These are phyloP conservation scores for Lentinula guzmanii DNA, from an alignment of 768 basidiomycete genomes.

Conservation along the genomic window DNA sequence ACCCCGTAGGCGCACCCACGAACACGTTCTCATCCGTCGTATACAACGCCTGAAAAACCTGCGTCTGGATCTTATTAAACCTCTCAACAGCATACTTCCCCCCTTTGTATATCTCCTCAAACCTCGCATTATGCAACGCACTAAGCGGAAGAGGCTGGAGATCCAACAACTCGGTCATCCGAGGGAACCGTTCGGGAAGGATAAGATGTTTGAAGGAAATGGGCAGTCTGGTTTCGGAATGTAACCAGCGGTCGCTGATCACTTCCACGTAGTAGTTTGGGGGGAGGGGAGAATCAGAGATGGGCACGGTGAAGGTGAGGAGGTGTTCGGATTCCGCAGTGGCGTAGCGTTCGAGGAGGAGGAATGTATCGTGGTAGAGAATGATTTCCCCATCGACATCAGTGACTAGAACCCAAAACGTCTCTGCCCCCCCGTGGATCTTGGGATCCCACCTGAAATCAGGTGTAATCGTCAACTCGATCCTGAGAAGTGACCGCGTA, in stretches of 20 bases:
- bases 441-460: slow-evolving; percentile 99
- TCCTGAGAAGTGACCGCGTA: slow-evolving; percentile 85
- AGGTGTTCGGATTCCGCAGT: slow-evolving; percentile 58
- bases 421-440: slow-evolving; percentile 82
- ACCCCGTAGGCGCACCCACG: slow-evolving; percentile 94
- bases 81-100: slow-evolving; percentile 60
- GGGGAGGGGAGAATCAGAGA: slow-evolving; percentile 88
- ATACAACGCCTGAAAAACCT: slow-evolving; percentile 97
- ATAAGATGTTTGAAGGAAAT: slow-evolving; percentile 98
- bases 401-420: slow-evolving; percentile 91
- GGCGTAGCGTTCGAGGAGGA: slow-evolving; percentile 87
- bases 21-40: slow-evolving; percentile 96
- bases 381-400: slow-evolving; percentile 97
- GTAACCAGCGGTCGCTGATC: slow-evolving; percentile 93
- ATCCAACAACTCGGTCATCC: slow-evolving; percentile 87
- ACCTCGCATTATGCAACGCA: slow-evolving; percentile 91
- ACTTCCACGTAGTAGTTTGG: slow-evolving; percentile 98
- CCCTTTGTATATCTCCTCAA: slow-evolving; percentile 67
- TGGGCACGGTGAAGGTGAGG: slow-evolving; percentile 90
- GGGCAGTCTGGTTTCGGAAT: slow-evolving; percentile 89
- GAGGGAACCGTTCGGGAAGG: slow-evolving; percentile 94
- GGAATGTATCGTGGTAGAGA: slow-evolving; percentile 90
- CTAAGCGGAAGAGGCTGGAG: slow-evolving; percentile 86
- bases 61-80: slow-evolving; percentile 99
- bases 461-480: slow-evolving; percentile 92